Conservation (phyloP, 1,139 yeast species). For the Suhomyces taliae region DNA sequence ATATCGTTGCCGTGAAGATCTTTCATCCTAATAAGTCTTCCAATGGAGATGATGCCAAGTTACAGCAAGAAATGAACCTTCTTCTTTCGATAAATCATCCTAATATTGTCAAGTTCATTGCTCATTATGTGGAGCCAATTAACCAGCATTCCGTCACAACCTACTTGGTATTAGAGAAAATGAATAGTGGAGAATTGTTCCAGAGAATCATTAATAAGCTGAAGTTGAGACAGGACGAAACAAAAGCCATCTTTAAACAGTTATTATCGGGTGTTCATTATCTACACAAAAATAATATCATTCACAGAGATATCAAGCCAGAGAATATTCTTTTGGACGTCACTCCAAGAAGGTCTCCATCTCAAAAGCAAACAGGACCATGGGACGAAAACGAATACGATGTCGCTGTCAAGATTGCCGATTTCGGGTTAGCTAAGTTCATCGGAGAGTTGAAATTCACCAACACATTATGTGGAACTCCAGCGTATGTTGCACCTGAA, state of each 20-base stretch:
- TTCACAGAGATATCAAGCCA: constrained; percentile 88
- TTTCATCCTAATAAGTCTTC: constrained; percentile 61
- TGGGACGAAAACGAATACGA: constrained; percentile 66
- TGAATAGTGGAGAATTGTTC: constrained; percentile 73
- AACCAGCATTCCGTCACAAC: constrained; percentile 56
- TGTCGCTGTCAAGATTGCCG: constrained; percentile 72
- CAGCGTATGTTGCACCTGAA: constrained; percentile 68
- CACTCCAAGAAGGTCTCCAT: constrained; percentile 38
- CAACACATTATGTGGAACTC: constrained; percentile 30
- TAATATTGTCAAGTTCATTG: constrained; percentile 66
- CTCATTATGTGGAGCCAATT: constrained; percentile 68
- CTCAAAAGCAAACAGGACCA: constrained; percentile 66
- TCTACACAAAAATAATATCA: constrained; percentile 71
- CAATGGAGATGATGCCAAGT: constrained; percentile 40
- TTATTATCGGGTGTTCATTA: constrained; percentile 61
- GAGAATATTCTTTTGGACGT: constrained; percentile 83
- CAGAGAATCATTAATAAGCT: constrained; percentile 68
- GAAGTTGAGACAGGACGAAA: constrained; percentile 58
- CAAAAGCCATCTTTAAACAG: constrained; percentile 61
- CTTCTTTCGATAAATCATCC: constrained; percentile 67
- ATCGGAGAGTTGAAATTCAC: constrained; percentile 30
- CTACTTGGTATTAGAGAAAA: constrained; percentile 68
- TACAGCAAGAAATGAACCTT: constrained; percentile 68
- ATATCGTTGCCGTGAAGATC: constrained; percentile 70
- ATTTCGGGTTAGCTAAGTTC: constrained; percentile 43